These are phyloP conservation scores for Hysterangium stoloniferum DNA, from an alignment of 768 basidiomycete genomes.

Conservation along the genomic window DNA sequence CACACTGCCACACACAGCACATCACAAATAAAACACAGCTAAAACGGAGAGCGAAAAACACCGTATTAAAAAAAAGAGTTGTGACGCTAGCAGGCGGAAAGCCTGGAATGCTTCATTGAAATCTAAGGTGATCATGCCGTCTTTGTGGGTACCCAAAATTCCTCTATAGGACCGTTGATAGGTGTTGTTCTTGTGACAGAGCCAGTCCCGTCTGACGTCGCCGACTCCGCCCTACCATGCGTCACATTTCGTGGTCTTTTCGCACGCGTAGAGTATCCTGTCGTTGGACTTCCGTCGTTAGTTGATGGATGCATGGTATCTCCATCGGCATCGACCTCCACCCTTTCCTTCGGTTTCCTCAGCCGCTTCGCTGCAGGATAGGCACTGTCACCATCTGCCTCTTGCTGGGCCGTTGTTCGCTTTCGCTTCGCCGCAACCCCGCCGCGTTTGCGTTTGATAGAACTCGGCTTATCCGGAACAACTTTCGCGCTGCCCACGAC, in stretches of 20 bases:
- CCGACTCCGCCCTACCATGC: not conserved
- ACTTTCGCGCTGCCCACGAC: not conserved
- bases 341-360: constrained; percentile 1
- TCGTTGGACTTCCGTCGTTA: constrained; percentile 3
- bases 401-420: not conserved
- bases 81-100: not conserved
- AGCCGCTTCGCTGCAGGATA: constrained; percentile 5
- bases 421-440: constrained; percentile 5
- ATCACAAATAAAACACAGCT: not conserved
- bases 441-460: constrained; percentile 6
- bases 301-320: constrained; percentile 3
- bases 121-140: not conserved
- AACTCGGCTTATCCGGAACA: not conserved
- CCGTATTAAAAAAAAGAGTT: not conserved
- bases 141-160: constrained; percentile 11
- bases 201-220: constrained; percentile 8
- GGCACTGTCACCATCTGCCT: constrained; percentile 7
- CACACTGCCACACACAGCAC: not conserved
- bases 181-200: constrained; percentile 9
- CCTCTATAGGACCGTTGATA: constrained; percentile 10
- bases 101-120: not conserved
- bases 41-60: not conserved
- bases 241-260: constrained; percentile 5
- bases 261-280: constrained; percentile 10
- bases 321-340: not conserved